Evolutionary conservation across 805 yeast genomes (phyloP).

Genomic region (Yarrowia sp.): DNA sequence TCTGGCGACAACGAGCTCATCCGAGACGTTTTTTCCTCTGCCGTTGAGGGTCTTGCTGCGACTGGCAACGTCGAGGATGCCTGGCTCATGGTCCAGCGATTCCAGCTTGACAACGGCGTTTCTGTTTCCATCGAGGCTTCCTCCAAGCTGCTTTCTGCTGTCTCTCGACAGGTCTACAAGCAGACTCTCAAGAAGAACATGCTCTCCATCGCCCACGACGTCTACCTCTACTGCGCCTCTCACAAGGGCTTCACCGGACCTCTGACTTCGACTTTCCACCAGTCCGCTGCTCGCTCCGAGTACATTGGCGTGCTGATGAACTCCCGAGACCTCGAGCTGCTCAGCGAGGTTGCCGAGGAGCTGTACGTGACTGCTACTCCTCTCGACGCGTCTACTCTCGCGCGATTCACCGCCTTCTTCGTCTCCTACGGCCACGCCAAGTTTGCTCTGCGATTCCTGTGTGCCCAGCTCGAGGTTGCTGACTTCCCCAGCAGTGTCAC

Average conservation of each 20-base stretch:
- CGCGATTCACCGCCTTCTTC: neutral
- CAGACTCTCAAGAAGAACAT: neutral
- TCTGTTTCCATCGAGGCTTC: neutral
- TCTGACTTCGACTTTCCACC: neutral
- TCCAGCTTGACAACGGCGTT: neutral
- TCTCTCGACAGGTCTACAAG: neutral
- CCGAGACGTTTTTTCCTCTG: neutral
- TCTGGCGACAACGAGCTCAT: neutral
- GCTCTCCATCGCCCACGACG: neutral
- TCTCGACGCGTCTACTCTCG: neutral
- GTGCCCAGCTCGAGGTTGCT: slow-evolving; percentile 6
- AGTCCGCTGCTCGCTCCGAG: neutral
- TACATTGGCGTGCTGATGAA: neutral
- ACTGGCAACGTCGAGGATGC: neutral
- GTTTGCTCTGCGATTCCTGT: slow-evolving; percentile 17
- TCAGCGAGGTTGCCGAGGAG: slow-evolving; percentile 14
- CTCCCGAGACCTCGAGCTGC: neutral
- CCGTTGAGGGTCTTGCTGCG: neutral
- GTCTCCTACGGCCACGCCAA: neutral
- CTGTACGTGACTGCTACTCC: slow-evolving; percentile 12
- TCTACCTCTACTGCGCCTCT: slow-evolving; percentile 15
- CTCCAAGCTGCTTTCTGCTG: neutral
- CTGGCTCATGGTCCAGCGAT: slow-evolving; percentile 12
- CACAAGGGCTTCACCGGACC: neutral
- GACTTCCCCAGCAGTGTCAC: neutral